Evolutionary conservation across 306 rosid species (phyloP), one percentile per base, ranked within the genome.

Genomic region (Trifolium pratense): DNA sequence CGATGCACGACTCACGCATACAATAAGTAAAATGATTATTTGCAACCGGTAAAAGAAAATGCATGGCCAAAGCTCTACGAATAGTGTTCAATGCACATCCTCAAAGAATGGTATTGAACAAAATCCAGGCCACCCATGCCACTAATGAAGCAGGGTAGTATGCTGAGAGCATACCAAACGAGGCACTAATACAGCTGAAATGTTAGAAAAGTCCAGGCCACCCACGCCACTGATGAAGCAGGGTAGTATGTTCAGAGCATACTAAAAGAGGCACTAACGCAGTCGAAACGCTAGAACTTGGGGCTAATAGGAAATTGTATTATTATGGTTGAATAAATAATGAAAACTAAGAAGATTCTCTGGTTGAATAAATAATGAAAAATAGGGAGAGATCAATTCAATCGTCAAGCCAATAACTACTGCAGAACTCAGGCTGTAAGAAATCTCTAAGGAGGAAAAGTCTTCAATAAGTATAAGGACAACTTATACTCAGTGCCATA

Each of bases 331-430:
- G 31, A 15, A 49, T 2, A 32, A 61, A 55, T 34, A 32, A 9
- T 29, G 62, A 74, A 16, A 29, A 73, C 4, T 29, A 29, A 43
- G 53, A 57, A 71, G n/a, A 40, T 40, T 12, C 20, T 12, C 36
- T 12, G 56, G n/a, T 26, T 58, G 18, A 15, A 49, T 2, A 32
- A 61, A 55, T 20, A 32, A 9, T 29, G 62, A 74, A 16, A 29
- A 73, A 46, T 14, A 3, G 53, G 53, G 39, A 17, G 34, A 62
- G 49, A 43, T 32, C 11, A 12, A 45, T 17, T 31, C 16, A 55
- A 40, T 16, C n/a, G 57, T n/a, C 46, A n/a, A 39, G 36, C 42
- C 57, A 49, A 12, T 48, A 46, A 49, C 71, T 51, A 9, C 36
- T 2, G n/a, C 34, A 21, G 71, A 40, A 63, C 52, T 53, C 40